Evolutionary conservation across 1,284 basidiomycete species (phyloP).

Genomic region (Cutaneotrichosporon mucoides): DNA sequence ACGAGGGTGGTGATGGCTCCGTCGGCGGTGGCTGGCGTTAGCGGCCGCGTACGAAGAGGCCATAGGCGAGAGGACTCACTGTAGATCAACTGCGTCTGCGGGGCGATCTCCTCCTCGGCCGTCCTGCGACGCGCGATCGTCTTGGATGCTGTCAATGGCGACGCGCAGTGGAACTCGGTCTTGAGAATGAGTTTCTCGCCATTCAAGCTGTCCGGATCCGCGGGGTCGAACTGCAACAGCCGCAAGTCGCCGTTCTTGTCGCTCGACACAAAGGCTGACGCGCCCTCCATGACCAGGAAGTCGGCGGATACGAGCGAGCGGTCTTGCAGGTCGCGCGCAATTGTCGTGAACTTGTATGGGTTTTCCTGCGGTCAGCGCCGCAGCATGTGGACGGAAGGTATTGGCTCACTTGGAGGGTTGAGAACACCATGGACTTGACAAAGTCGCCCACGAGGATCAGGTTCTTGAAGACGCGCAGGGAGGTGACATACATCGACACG

Average conservation of each 20-base stretch:
- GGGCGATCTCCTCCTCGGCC: conserved; percentile 57
- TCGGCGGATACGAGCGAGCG: conserved; percentile 66
- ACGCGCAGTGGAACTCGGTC: conserved; percentile 78
- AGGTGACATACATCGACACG: conserved; percentile 86
- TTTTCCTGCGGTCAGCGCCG: conserved; percentile 68
- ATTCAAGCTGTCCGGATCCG: conserved; percentile 80
- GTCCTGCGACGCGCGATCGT: conserved; percentile 69
- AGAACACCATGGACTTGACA: conserved; percentile 81
- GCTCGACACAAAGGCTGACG: conserved; percentile 72
- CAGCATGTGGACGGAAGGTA: too few species aligned
- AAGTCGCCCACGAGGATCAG: conserved; percentile 85
- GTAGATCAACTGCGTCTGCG: conserved; percentile 69
- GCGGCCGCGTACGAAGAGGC: not conserved
- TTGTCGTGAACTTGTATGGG: conserved; percentile 81
- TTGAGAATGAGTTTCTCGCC: conserved; percentile 74
- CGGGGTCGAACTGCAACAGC: conserved; percentile 81
- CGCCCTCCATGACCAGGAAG: conserved; percentile 74
- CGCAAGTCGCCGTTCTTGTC: conserved; percentile 80
- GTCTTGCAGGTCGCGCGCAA: conserved; percentile 72
- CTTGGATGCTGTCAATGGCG: conserved; percentile 65
- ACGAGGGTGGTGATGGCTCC: conserved; percentile 75
- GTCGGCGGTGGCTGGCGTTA: conserved; percentile 62
- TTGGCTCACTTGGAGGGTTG: conserved; percentile 56
- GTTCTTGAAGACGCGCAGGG: conserved; percentile 85
- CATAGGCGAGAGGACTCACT: not conserved